Conservation (phyloP, 345 rosid genomes). For the Eucalyptus marginata region DNA sequence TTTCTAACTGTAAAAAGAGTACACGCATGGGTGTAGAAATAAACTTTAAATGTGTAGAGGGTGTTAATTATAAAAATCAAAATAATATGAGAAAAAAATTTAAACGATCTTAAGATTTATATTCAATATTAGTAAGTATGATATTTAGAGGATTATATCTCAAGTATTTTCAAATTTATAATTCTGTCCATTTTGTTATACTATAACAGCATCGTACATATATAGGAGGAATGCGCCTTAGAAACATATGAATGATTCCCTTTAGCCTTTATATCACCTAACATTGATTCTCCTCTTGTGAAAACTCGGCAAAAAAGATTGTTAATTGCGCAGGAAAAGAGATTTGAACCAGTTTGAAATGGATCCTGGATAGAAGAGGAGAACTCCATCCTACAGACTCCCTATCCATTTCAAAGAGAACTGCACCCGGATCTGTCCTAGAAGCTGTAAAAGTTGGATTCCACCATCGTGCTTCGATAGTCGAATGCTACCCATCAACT, state of each 20-base stretch:
- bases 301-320: background rate
- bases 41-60: no score
- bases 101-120: no score
- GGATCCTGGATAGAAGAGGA: background rate
- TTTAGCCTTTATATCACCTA: background rate
- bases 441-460: background rate
- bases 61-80: no score
- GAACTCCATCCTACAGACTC: background rate
- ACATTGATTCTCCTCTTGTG: background rate
- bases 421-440: background rate
- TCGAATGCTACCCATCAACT: background rate
- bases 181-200: no score
- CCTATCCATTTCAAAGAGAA: background rate
- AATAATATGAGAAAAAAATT: no score
- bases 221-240: no score
- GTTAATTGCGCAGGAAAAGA: background rate
- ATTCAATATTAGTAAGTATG: no score
- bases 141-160: no score
- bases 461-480: background rate
- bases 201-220: no score
- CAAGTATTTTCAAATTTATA: no score
- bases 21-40: no score
- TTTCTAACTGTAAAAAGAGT: accelerated
- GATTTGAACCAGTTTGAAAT: background rate
- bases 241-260: background rate